Evolutionary conservation across 805 yeast species (phyloP), one percentile per base, ranked within the genome.

Genomic region (Blastobotrys robertii): DNA sequence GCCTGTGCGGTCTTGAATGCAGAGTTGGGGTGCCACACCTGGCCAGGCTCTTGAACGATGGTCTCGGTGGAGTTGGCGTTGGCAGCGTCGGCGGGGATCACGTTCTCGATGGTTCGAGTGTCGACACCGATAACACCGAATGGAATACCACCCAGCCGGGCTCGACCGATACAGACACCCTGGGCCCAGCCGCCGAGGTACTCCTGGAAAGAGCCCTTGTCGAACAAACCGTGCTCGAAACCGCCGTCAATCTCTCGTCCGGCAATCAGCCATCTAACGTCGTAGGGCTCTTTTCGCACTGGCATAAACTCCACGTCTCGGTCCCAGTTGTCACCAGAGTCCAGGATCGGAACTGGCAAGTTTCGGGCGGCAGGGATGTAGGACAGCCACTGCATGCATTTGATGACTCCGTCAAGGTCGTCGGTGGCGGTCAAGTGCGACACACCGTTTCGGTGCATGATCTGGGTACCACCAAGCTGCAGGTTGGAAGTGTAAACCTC

Each of bases 1-100:
- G 98, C 97, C 70, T 92, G 98, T 2, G 99, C 95, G 37, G 99
- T 92, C 79, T 92, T 92, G 76, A 84, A 92, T 13, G 99, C 98
- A 49, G 95, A 84, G 72, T 92, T 92, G 56, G 99, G 99, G 71
- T 88, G 85, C 99, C 99, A 92, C 53, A 92, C 99, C 72, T 88
- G 97, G 61, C 98, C 99, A 50, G 99, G 97, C 67, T 92, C 98
- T 65, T 84, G 94, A 47, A 85, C 67, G 59, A 82, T 65, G 54
- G 76, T 68, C 66, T 92, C 98, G 35, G 92, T 85, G 12, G 97
- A 88, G 44, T 78, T 87, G 41, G 95, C 94, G 67, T 92, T 92
- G 30, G 99, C 99, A 34, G 99, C 98, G 62, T 92, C 99, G 35
- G 99, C 99, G 39, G 98, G 98, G 49, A 76, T 64, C 55, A 86